Evolutionary conservation across 1,284 basidiomycete genomes (phyloP).

Genomic region (Wallemia ichthyophaga): DNA sequence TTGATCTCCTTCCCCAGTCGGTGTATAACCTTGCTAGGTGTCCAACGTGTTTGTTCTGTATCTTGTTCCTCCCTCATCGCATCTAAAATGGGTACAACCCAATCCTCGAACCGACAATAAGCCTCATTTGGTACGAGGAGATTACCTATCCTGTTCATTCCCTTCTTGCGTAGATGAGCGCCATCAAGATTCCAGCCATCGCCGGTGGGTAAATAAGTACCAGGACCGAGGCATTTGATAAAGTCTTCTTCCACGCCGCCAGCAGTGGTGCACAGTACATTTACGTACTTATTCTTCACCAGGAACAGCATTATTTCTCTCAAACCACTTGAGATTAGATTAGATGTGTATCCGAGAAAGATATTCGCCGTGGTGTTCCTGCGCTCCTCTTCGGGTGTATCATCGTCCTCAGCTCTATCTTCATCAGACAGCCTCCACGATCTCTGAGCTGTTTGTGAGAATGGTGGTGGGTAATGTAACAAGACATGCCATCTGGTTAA

Average conservation of each 20-base stretch:
- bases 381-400: conserved; percentile 32
- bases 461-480: background rate
- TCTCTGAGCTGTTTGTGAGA: conserved; percentile 21
- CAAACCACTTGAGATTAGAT: conserved; percentile 87
- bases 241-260: conserved; percentile 98
- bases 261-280: conserved; percentile 79
- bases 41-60: conserved; percentile 27
- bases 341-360: conserved; percentile 94
- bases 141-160: conserved; percentile 96
- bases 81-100: conserved; percentile 83
- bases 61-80: conserved; percentile 63
- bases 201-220: conserved; percentile 34
- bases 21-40: conserved; percentile 73
- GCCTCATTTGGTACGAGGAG: conserved; percentile 93
- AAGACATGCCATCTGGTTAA: conserved; percentile 49
- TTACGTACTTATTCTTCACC: conserved; percentile 73
- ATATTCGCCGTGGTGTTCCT: conserved; percentile 45
- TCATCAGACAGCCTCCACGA: conserved; percentile 60
- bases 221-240: conserved; percentile 81
- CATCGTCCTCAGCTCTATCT: conserved; percentile 31
- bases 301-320: conserved; percentile 78
- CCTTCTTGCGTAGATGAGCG: conserved; percentile 49
- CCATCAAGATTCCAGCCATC: conserved; percentile 57
- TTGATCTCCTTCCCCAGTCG: conserved; percentile 86
- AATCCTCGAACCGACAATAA: conserved; percentile 98